Percentiles rank a stretch among this genome's conserved stretches.
These are phyloP conservation scores for Eutrema heterophyllum DNA, from an alignment of 345 rosid genomes.

Conservation along the genomic window DNA sequence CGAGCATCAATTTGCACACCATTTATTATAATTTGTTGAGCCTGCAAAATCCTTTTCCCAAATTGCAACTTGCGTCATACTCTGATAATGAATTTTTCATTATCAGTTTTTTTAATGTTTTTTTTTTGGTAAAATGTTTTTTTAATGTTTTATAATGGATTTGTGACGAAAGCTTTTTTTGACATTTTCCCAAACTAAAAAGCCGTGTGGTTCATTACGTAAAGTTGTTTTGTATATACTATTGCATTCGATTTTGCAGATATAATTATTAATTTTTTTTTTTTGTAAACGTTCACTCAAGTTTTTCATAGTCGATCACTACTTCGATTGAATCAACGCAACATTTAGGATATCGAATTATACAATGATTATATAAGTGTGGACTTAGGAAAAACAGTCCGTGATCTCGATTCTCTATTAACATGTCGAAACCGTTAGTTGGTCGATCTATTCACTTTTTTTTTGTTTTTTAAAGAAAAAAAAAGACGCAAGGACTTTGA, in stretches of 20 bases:
- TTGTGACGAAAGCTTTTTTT: slow-evolving; percentile 12
- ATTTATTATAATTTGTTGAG: neutral
- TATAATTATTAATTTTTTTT: neutral
- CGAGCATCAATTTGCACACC: neutral
- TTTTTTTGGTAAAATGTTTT: too few species aligned
- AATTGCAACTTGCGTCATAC: too few species aligned
- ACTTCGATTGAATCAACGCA: neutral
- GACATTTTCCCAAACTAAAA: slow-evolving; percentile 17
- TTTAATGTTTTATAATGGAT: neutral
- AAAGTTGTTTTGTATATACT: slow-evolving; percentile 25
- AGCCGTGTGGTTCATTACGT: slow-evolving; percentile 4
- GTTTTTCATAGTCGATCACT: neutral
- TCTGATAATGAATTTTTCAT: too few species aligned
- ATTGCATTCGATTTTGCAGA: neutral
- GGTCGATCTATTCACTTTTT: neutral
- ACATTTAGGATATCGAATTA: neutral
- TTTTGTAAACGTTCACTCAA: neutral
- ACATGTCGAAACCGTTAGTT: too few species aligned
- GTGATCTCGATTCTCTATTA: neutral
- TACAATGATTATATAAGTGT: neutral
- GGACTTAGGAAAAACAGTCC: neutral
- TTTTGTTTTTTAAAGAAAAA: too few species aligned
- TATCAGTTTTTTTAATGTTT: too few species aligned
- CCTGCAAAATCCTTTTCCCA: too few species aligned
- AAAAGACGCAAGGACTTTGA: neutral